A percentile compares a stretch with the other conserved stretches of the same genome.
phyloP scores from a whole-genome alignment of 1,139 yeast species.

The Taphrina pruni region DNA sequence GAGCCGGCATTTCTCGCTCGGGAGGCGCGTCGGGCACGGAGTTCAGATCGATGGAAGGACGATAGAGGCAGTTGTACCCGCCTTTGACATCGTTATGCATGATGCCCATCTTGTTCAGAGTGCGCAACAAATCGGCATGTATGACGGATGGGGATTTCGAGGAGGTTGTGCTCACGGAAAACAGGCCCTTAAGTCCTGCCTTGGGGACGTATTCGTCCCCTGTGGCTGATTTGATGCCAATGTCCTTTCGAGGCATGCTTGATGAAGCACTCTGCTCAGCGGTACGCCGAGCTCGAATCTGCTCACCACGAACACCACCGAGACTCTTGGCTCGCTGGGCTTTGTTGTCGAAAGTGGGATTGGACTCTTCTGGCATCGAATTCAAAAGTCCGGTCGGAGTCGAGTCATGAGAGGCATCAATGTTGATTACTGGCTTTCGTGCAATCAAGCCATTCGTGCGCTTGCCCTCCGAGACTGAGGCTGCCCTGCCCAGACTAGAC shows the following conservation, averaged over 20 bases:
- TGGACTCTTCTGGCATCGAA: conserved; percentile 8
- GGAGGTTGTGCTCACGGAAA: conserved; percentile 93
- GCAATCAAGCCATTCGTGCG: conserved; percentile 15
- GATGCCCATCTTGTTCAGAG: conserved; percentile 76
- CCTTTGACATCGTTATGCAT: conserved; percentile 90
- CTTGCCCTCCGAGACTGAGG: conserved; percentile 20
- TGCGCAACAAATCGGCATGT: conserved; percentile 80
- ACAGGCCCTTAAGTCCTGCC: conserved; percentile 79
- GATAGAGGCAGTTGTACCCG: conserved; percentile 85
- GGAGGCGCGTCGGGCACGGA: conserved; percentile 11
- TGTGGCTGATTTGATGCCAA: neutral
- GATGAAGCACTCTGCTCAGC: neutral
- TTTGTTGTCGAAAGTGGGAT: conserved; percentile 5
- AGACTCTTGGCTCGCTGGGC: conserved; percentile 35
- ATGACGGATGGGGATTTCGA: conserved; percentile 90
- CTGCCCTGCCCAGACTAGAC: conserved; percentile 20
- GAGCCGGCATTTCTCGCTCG: conserved; percentile 6
- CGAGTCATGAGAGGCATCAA: neutral
- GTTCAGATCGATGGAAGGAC: conserved; percentile 53
- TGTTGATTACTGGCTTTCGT: conserved; percentile 1
- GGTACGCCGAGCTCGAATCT: conserved; percentile 20
- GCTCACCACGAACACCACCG: conserved; percentile 37
- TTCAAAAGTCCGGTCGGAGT: neutral
- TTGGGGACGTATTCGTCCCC: conserved; percentile 32
- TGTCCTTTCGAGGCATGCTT: neutral